phyloP scores from a whole-genome alignment of 2,329 filamentous ascomycete genomes.

The Aspergillus puulaauensis region DNA sequence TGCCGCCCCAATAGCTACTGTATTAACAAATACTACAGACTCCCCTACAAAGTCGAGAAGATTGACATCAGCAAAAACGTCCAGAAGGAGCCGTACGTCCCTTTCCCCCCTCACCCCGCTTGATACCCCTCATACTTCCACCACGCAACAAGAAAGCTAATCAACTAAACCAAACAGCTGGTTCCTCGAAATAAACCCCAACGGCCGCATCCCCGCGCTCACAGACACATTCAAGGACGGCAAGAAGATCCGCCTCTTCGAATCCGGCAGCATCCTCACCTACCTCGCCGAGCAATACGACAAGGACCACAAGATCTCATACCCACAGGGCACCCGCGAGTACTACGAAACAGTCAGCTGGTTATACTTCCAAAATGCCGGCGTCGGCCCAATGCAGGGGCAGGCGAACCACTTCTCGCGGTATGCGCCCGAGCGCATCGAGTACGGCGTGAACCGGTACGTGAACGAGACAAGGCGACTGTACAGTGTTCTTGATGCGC shows the following conservation, averaged over 20 bases:
- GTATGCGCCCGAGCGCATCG: constrained; percentile 79
- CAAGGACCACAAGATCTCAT: constrained; percentile 77
- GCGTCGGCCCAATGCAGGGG: constrained; percentile 79
- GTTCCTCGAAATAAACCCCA: constrained; percentile 91
- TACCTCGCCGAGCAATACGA: constrained; percentile 84
- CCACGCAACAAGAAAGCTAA: neutral
- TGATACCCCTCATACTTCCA: neutral
- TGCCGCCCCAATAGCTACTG: neutral
- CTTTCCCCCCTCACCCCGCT: neutral
- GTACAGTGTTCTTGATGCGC: constrained; percentile 73
- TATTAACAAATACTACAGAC: constrained; percentile 29
- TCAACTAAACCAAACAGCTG: constrained; percentile 49
- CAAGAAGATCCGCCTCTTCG: constrained; percentile 72
- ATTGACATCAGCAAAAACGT: constrained; percentile 72
- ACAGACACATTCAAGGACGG: constrained; percentile 77
- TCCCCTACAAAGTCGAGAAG: constrained; percentile 74
- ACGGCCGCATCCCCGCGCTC: constrained; percentile 84
- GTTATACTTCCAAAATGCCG: constrained; percentile 76
- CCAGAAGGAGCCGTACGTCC: constrained; percentile 66
- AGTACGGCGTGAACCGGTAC: constrained; percentile 81
- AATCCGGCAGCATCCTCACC: constrained; percentile 79
- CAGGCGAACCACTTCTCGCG: constrained; percentile 82
- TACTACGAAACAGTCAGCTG: constrained; percentile 79
- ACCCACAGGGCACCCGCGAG: constrained; percentile 69
- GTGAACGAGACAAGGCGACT: constrained; percentile 79